A percentile compares a stretch with the other conserved stretches of the same genome.
These are phyloP conservation scores for Puccinia brachypodii DNA, from an alignment of 1,284 basidiomycete genomes.

Conservation along the genomic window DNA sequence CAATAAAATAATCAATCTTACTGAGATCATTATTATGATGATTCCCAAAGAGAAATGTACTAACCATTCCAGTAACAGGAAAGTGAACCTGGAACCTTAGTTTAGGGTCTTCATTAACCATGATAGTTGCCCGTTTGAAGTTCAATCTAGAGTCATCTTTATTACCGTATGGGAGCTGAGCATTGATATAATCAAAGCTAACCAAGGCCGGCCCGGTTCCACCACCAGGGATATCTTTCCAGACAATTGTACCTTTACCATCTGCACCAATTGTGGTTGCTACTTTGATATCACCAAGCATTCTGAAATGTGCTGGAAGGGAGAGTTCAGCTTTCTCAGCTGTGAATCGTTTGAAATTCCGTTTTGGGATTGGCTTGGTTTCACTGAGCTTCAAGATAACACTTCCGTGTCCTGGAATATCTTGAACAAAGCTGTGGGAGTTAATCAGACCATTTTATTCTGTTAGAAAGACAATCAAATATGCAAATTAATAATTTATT, in stretches of 20 bases:
- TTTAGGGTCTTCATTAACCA: conserved; percentile 6
- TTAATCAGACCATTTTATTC: background rate
- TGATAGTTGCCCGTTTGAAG: conserved; percentile 5
- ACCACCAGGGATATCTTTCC: conserved; percentile 15
- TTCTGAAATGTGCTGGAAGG: background rate
- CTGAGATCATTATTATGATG: background rate
- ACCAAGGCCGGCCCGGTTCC: conserved; percentile 4
- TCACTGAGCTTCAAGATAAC: conserved; percentile 28
- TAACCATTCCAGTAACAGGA: conserved; percentile 36
- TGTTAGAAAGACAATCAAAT: background rate
- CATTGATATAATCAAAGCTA: conserved; percentile 45
- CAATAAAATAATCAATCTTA: background rate
- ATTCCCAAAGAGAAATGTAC: background rate
- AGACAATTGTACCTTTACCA: background rate
- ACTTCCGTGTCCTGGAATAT: background rate
- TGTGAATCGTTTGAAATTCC: background rate
- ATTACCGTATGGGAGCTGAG: background rate
- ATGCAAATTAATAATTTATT: background rate
- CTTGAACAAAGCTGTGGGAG: background rate
- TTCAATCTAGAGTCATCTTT: conserved; percentile 1
- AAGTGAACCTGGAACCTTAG: conserved; percentile 7
- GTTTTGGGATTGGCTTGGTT: background rate
- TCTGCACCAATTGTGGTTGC: background rate
- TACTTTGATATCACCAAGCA: background rate
- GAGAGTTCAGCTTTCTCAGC: background rate